Conservation (phyloP, 306 rosid species). For the Acacia acuminata region DNA sequence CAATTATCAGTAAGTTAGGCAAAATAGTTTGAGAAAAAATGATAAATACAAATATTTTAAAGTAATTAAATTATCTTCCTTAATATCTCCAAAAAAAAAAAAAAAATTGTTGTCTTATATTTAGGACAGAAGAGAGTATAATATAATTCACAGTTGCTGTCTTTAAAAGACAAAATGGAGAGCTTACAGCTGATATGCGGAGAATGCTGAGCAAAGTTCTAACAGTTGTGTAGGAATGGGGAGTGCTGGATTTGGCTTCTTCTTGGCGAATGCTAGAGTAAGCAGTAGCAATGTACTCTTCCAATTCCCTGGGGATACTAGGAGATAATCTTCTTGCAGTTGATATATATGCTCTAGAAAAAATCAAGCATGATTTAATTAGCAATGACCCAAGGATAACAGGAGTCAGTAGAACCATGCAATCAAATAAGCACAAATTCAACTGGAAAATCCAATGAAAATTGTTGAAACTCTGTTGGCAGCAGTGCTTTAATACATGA, state of each 20-base stretch:
- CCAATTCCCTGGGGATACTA: constrained; percentile 73
- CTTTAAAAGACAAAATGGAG: not conserved
- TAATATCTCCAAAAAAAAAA: no score
- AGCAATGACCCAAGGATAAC: constrained; percentile 6
- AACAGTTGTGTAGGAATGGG: constrained; percentile 94
- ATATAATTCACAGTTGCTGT: not conserved
- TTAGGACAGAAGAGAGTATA: not conserved
- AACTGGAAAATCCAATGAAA: constrained; percentile 14
- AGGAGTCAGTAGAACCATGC: constrained; percentile 19
- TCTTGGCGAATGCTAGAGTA: constrained; percentile 92
- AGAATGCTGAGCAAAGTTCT: constrained; percentile 98
- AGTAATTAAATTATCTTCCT: no score
- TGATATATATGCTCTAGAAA: constrained; percentile 81
- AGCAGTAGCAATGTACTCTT: constrained; percentile 95
- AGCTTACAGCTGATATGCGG: constrained; percentile 88
- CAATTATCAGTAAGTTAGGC: no score
- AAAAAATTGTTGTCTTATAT: no score
- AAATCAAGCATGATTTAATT: constrained; percentile 22
- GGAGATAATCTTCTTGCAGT: constrained; percentile 95
- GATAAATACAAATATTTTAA: no score
- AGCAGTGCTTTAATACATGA: not conserved
- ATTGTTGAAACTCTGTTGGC: constrained; percentile 5
- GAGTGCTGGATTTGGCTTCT: constrained; percentile 84
- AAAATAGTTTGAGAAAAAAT: no score
- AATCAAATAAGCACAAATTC: constrained; percentile 8